Base-by-base conservation (phyloP, 1,139 yeast species). In the Zhuliangozyma blackwelliae region DNA sequence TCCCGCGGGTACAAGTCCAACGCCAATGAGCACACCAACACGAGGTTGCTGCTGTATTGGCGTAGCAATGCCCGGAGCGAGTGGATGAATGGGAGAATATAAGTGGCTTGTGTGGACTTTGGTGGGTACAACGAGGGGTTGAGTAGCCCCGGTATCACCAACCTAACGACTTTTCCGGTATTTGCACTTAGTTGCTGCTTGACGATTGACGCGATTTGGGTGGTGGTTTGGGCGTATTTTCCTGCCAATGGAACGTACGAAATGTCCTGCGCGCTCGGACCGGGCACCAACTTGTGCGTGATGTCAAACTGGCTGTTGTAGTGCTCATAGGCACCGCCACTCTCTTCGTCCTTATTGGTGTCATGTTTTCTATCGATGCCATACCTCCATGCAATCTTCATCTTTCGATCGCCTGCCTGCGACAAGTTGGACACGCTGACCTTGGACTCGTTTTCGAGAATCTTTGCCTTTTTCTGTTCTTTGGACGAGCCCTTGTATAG, bases 381-480 rank as follows among this genome's bases (percentile, higher is more conserved):
- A 49, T 87, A 87, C 51, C 95, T 75, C 96, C 96, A 87, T 2
- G 96, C 95, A 50, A 87, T 87, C 54, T 81, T 83, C 67, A 87
- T 60, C 47, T 82, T 86, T 27, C 57, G 52, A 23, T 59, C 55
- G 26, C 38, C 38, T 21, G 67, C 59, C 31, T 44, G 68, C 5
- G 78, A 61, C 48, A 83, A 54, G 51, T 85, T 85, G 26, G 82
- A 77, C 4, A 85, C 90, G 38, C 87, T 79, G 5, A 85, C 59
- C 50, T 79, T 78, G 7, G 77, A 66, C 49, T 82, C 82, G 42
- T 82, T 77, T 40, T 73, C 76, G 21, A 63, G 56, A 5, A 84
- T 75, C 41, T 67, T 65, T 20, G 78, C 76, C 53, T 77, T 79
- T 55, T 81, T 81, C 44, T 79, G 76, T 8, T 81, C 89, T 48